Conservation (phyloP, 164 flowering plant species). For the Warburgia ugandensis region DNA sequence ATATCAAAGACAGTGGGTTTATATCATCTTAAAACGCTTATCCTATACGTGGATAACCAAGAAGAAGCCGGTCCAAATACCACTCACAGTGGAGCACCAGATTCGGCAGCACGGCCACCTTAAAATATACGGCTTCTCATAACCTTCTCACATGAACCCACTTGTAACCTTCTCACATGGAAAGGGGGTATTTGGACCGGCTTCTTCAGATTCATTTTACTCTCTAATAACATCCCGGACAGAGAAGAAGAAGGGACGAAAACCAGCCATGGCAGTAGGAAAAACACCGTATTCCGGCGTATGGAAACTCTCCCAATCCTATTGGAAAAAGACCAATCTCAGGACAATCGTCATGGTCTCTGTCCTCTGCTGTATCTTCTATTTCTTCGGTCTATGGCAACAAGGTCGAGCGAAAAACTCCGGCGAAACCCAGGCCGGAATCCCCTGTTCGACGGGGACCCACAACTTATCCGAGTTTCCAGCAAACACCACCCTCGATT, state of each 20-base stretch:
- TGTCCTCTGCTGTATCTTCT: constrained; percentile 48
- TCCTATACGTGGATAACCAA: too few relatives aligned
- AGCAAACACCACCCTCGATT: constrained; percentile 37
- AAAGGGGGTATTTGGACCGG: too few relatives aligned
- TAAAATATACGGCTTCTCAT: too few relatives aligned
- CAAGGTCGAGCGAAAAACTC: constrained; percentile 4
- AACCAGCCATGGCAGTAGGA: constrained; percentile 3
- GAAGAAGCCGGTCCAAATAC: too few relatives aligned
- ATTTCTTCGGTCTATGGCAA: constrained; percentile 47
- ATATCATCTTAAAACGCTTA: too few relatives aligned
- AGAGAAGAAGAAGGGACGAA: not conserved
- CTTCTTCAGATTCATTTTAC: too few relatives aligned
- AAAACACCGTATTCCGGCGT: not conserved
- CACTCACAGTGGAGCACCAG: too few relatives aligned
- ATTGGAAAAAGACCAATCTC: constrained; percentile 31
- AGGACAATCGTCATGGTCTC: constrained; percentile 14
- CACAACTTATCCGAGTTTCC: constrained; percentile 2
- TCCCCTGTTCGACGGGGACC: constrained; percentile 2
- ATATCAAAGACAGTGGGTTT: too few relatives aligned
- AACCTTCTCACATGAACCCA: too few relatives aligned
- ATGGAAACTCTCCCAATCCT: constrained; percentile 5
- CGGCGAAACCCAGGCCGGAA: not conserved
- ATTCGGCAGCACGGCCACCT: too few relatives aligned
- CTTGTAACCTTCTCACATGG: too few relatives aligned
- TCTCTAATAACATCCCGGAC: too few relatives aligned